Evolutionary conservation across 2,329 filamentous ascomycete genomes (phyloP).

Genomic region (Pseudonectria foliicola): DNA sequence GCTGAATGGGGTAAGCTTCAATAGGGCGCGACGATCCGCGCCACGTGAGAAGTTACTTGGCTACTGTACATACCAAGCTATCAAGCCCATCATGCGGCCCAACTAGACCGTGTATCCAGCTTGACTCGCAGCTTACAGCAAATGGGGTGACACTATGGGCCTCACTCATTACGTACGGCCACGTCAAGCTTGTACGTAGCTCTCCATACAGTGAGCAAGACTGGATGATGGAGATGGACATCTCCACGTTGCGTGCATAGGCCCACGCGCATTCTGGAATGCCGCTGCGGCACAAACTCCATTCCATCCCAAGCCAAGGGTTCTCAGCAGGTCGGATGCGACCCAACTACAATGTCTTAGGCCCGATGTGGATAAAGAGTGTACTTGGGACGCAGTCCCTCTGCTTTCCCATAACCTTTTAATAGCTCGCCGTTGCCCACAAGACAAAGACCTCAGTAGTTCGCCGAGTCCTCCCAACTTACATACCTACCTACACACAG

Average conservation of each 20-base stretch:
- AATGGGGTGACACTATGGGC: too few species aligned
- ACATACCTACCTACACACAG: conserved; percentile 10
- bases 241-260: conserved; percentile 16
- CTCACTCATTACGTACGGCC: background rate
- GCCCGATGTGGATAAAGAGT: conserved; percentile 12
- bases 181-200: conserved; percentile 9
- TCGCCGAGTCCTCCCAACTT: background rate
- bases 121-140: too few species aligned
- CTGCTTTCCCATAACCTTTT: conserved; percentile 8
- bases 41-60: too few species aligned
- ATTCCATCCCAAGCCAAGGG: conserved; percentile 20
- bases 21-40: too few species aligned
- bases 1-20: too few species aligned
- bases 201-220: conserved; percentile 19
- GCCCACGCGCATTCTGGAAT: conserved; percentile 20
- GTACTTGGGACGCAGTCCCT: conserved; percentile 9
- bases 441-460: conserved; percentile 10
- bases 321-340: conserved; percentile 6
- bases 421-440: conserved; percentile 14
- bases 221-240: conserved; percentile 15
- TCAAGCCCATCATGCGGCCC: too few species aligned
- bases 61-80: too few species aligned
- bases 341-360: conserved; percentile 11
- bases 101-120: too few species aligned
- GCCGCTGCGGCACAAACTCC: conserved; percentile 15